Evolutionary conservation across 345 rosid genomes (phyloP).

Genomic region (Tarenaya hassleriana): DNA sequence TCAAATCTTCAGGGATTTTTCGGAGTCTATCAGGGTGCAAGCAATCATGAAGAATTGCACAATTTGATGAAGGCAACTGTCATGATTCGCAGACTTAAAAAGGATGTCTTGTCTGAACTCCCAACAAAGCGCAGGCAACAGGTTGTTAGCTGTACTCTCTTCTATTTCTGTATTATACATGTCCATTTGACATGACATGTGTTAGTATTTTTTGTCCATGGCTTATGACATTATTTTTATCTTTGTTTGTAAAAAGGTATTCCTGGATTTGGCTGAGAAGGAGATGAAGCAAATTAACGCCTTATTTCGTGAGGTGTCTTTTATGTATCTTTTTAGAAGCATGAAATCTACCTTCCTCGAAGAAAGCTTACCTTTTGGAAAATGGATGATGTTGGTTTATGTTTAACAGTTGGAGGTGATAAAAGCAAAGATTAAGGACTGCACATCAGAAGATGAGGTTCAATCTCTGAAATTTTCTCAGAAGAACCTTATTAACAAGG

Average conservation of each 20-base stretch:
- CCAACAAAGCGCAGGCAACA: slow-evolving; percentile 92
- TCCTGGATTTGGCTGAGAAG: slow-evolving; percentile 74
- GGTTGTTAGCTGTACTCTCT: slow-evolving; percentile 32
- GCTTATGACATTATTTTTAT: slow-evolving; percentile 4
- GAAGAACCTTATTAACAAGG: slow-evolving; percentile 85
- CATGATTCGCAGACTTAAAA: slow-evolving; percentile 93
- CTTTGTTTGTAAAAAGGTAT: slow-evolving; percentile 44
- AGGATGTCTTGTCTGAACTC: slow-evolving; percentile 83
- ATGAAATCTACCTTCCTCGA: slow-evolving; percentile 7
- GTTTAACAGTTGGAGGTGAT: slow-evolving; percentile 59
- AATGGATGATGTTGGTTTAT: slow-evolving; percentile 17
- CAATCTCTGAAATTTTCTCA: slow-evolving; percentile 62
- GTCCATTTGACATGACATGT: slow-evolving; percentile 5
- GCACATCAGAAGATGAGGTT: slow-evolving; percentile 68
- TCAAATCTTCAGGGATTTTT: slow-evolving; percentile 55
- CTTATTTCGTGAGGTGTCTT: slow-evolving; percentile 75
- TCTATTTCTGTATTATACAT: neutral
- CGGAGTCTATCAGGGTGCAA: slow-evolving; percentile 87
- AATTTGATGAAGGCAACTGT: slow-evolving; percentile 92
- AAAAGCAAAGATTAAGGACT: slow-evolving; percentile 57
- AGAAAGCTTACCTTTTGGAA: slow-evolving; percentile 13
- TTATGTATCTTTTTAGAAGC: slow-evolving; percentile 15
- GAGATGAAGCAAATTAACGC: slow-evolving; percentile 73
- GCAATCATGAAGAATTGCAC: slow-evolving; percentile 97
- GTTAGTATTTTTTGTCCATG: neutral